Base-by-base conservation (phyloP, 148 eudicot species). In the Rhododendron molle region DNA sequence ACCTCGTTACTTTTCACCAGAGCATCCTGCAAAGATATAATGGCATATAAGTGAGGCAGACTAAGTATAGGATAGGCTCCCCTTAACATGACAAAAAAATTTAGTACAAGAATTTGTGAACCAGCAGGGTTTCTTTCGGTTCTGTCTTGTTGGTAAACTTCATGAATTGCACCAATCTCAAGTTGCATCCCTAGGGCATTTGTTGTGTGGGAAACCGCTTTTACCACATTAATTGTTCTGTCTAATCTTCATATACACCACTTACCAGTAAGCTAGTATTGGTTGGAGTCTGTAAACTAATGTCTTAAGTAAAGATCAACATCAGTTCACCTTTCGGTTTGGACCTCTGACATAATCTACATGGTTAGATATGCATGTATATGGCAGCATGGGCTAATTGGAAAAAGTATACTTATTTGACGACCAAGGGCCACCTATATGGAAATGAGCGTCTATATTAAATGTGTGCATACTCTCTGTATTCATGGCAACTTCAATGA, bases 1-100 rank as follows among this genome's bases (percentile, higher is more conserved):
- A 97, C 99, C 84, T 97, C 98, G 82, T 97, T 97, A 89, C 99
- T 97, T 86, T 97, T 97, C 89, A 93, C 83, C 85, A 95, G 89
- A 83, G 99, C 99, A 87, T 95, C 99, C 99, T 97, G 97, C 85
- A 85, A 87, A 84, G 44, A 44, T 7, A 76, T 38, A 62, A 72
- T 82, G 78, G 18, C 36, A 80, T 26, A 21, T 62, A 74, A 86
- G 84, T 65, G 69, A 50, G 43, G 32, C 34, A 72, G 2, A 15
- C 14, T 36, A 18, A 52, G 32, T 12, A 14, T 13, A 34, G 47
- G 65, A 49, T 3, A 47, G 32, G 46, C 30, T 26, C 67, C 46
- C 13, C 49, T 54, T 50, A 20, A 72, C 78, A 60, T 20, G 7
- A 8, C 28, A 67, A 46, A 58, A 65, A 32, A 49, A 5, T 23